Evolutionary conservation across 805 yeast genomes (phyloP).

Genomic region (Metschnikowia peoriensis): DNA sequence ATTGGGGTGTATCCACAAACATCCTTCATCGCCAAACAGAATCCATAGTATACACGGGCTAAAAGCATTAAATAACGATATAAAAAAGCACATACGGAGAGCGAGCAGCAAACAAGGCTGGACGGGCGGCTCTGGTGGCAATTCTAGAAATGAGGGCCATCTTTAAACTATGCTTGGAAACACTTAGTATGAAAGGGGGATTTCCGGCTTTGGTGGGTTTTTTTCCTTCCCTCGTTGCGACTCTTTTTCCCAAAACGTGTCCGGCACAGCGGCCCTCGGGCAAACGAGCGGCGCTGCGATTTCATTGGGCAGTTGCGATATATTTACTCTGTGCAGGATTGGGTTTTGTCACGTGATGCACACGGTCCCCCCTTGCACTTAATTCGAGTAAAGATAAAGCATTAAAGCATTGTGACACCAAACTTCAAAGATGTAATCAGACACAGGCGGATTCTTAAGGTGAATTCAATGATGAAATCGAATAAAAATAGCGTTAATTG

Average conservation of each 20-base stretch:
- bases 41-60: background rate
- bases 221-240: slow-evolving; percentile 4
- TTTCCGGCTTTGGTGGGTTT: slow-evolving; percentile 1
- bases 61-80: background rate
- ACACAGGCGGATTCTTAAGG: too few species aligned
- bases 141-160: slow-evolving; percentile 45
- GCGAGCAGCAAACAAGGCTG: slow-evolving; percentile 41
- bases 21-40: background rate
- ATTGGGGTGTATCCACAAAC: background rate
- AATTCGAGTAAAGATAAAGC: too few species aligned
- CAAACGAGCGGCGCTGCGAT: slow-evolving; percentile 11
- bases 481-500: too few species aligned
- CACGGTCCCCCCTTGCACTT: too few species aligned
- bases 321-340: background rate
- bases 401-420: too few species aligned
- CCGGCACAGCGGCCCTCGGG: slow-evolving; percentile 16
- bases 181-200: background rate
- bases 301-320: slow-evolving; percentile 13
- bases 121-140: slow-evolving; percentile 44
- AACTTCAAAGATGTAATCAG: too few species aligned
- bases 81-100: slow-evolving; percentile 37
- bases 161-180: slow-evolving; percentile 13
- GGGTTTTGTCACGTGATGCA: background rate
- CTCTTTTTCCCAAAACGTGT: slow-evolving; percentile 3
- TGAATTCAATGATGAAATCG: too few species aligned